Conservation (phyloP, 768 basidiomycete genomes). For the Gyrodon lividus region DNA sequence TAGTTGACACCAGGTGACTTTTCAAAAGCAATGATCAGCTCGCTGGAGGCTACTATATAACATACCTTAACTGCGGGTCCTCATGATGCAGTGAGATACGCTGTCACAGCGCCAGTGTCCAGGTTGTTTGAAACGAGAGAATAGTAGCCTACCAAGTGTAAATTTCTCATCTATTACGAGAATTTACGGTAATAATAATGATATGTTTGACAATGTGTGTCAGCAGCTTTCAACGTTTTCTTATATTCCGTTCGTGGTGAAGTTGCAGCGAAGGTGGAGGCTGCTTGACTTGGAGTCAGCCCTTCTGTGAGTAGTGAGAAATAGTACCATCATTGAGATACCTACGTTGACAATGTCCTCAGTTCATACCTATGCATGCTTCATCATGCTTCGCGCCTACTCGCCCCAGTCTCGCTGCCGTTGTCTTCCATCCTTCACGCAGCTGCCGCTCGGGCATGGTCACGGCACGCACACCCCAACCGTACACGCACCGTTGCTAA, state of each 20-base stretch:
- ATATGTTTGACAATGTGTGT: not conserved
- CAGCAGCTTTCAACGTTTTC: constrained; percentile 2
- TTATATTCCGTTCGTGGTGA: not conserved
- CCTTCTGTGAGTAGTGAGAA: constrained; percentile 6
- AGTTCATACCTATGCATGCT: constrained; percentile 38
- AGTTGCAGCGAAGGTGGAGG: not conserved
- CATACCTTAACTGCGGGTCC: too few species aligned
- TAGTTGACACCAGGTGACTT: too few species aligned
- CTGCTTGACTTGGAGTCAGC: not conserved
- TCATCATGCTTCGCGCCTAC: constrained; percentile 36
- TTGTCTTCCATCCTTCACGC: constrained; percentile 45
- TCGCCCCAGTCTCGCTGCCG: constrained; percentile 12
- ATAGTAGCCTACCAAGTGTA: too few species aligned
- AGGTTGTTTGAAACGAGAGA: too few species aligned
- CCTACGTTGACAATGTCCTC: not conserved
- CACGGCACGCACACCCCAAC: constrained; percentile 25
- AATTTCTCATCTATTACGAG: too few species aligned
- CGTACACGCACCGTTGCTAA: not conserved
- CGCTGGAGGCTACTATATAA: too few species aligned
- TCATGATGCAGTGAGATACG: too few species aligned
- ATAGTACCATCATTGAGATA: not conserved
- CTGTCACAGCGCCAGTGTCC: too few species aligned
- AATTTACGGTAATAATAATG: not conserved
- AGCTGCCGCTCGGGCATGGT: constrained; percentile 53
- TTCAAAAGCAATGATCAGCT: too few species aligned